Conservation (phyloP, 495 filamentous ascomycete species). For the Bryoglossum gracile region DNA sequence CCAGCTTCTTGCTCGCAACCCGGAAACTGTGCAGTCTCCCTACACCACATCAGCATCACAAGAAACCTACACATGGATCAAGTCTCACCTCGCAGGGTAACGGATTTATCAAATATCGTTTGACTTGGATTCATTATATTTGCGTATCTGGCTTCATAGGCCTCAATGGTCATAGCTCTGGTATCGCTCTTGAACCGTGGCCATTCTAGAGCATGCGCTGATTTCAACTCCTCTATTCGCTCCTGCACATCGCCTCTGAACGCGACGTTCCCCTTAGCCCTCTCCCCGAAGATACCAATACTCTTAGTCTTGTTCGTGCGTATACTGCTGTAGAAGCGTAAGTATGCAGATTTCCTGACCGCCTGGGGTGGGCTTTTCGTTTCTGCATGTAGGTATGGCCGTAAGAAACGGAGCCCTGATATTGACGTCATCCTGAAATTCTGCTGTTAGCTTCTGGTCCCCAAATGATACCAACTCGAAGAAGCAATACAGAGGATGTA, state of each 20-base stretch:
- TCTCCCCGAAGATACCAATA: not conserved
- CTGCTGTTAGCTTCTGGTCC: conserved; percentile 5
- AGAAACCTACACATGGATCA: not conserved
- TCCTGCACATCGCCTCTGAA: conserved; percentile 11
- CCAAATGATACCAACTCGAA: not conserved
- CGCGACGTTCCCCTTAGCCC: not conserved
- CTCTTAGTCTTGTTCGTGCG: conserved; percentile 3
- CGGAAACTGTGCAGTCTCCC: conserved; percentile 40
- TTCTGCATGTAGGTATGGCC: conserved; percentile 41
- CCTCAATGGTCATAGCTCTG: conserved; percentile 15
- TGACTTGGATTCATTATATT: conserved; percentile 23
- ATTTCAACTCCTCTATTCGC: conserved; percentile 43
- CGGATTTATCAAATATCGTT: conserved; percentile 28
- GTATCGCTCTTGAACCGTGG: conserved; percentile 35
- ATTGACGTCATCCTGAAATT: conserved; percentile 31
- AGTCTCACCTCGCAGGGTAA: conserved; percentile 36
- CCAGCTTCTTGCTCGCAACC: conserved; percentile 55
- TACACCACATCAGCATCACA: conserved; percentile 4
- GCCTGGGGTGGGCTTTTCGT: conserved; percentile 28
- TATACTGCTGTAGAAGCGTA: conserved; percentile 38
- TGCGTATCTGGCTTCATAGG: conserved; percentile 24
- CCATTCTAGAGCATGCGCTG: conserved; percentile 39
- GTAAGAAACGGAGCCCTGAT: conserved; percentile 41
- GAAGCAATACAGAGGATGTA: conserved; percentile 7
- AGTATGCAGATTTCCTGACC: conserved; percentile 28